A percentile compares a stretch with the other conserved stretches of the same genome.
Conservation (phyloP, 169 alveolate species). For the Plasmodium coatneyi region DNA sequence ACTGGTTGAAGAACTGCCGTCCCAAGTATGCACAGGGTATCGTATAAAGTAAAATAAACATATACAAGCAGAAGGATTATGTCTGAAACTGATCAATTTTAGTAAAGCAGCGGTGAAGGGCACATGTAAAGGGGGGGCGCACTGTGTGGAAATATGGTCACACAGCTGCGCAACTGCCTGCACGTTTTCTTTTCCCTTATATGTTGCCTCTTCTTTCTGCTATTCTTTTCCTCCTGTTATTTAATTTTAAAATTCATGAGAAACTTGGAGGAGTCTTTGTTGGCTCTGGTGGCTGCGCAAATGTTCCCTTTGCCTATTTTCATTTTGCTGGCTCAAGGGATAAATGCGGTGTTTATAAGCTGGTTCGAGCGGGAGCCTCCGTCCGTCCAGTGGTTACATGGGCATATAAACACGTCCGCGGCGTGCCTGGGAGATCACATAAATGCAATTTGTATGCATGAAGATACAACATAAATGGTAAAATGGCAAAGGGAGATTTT, state of each 20-base stretch:
- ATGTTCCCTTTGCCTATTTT: not conserved
- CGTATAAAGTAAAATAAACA: not conserved
- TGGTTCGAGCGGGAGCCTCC: not conserved
- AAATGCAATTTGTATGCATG: not conserved
- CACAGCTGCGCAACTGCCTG: not conserved
- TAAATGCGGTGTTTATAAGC: not conserved
- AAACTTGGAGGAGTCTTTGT: not conserved
- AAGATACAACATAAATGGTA: not conserved
- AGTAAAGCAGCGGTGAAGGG: not conserved
- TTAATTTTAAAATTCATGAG: constrained; percentile 1
- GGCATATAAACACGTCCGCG: not conserved
- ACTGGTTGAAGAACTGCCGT: not conserved
- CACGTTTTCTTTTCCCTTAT: not conserved
- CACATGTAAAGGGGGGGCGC: not conserved
- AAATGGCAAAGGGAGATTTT: not conserved
- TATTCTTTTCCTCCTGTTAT: not conserved
- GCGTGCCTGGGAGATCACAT: not conserved
- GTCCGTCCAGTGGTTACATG: not conserved
- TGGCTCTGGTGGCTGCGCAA: not conserved
- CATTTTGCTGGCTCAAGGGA: not conserved
- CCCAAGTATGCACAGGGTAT: not conserved
- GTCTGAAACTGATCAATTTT: not conserved
- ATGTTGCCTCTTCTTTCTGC: not conserved
- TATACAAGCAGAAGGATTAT: not conserved
- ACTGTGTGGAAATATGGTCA: not conserved